Evolutionary conservation across 1,139 yeast genomes (phyloP).

Genomic region (Saccharomyces pastorianus): DNA sequence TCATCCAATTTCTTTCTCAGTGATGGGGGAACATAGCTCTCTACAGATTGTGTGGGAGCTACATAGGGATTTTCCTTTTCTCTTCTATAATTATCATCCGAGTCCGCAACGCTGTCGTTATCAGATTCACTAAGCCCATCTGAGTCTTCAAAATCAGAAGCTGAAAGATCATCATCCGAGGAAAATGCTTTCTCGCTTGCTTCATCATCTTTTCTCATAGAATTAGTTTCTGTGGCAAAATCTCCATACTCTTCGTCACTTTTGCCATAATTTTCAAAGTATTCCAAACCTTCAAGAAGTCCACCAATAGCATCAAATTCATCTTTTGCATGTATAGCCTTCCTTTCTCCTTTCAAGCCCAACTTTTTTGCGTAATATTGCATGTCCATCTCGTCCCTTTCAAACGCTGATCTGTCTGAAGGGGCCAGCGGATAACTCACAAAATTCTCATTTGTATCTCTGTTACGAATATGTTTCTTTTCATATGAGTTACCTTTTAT

Average conservation of each 20-base stretch:
- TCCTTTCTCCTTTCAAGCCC: constrained; percentile 54
- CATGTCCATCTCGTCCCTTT: constrained; percentile 69
- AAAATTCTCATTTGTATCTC: background rate
- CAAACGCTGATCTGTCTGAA: constrained; percentile 40
- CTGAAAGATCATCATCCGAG: constrained; percentile 42
- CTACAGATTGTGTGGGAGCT: constrained; percentile 48
- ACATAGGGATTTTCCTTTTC: constrained; percentile 72
- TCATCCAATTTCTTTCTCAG: constrained; percentile 46
- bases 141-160: constrained; percentile 41
- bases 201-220: constrained; percentile 18
- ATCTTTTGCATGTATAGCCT: constrained; percentile 39
- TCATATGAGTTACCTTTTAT: constrained; percentile 4
- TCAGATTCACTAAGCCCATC: constrained; percentile 39
- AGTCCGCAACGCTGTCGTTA: constrained; percentile 38
- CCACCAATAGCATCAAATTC: constrained; percentile 70
- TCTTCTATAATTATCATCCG: constrained; percentile 23
- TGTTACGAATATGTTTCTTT: constrained; percentile 8
- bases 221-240: constrained; percentile 14
- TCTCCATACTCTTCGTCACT: constrained; percentile 17
- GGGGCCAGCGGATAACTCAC: constrained; percentile 29
- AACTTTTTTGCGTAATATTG: constrained; percentile 75
- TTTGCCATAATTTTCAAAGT: constrained; percentile 41
- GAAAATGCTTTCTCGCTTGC: constrained; percentile 31
- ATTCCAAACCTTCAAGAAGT: constrained; percentile 68
- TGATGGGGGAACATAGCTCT: constrained; percentile 74